Evolutionary conservation across 1,284 basidiomycete species (phyloP), one percentile per base, ranked within the genome.

Genomic region (Rhizoctonia solani): DNA sequence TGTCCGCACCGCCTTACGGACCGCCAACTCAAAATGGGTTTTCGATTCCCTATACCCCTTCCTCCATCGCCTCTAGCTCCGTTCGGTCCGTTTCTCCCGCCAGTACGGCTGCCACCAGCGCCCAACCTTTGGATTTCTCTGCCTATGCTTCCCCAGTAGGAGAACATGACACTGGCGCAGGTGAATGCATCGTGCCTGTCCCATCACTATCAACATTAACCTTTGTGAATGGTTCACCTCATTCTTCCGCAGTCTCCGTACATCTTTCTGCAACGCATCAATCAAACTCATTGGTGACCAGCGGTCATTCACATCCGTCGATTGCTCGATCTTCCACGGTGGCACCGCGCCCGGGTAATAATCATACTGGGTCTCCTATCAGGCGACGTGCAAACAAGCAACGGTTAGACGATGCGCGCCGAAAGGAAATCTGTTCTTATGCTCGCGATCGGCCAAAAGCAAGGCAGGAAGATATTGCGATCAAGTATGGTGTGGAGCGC

Each of bases 381-480:
- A 61, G 56, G 37, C 56, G 56, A 19, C 56, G 56, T 19, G 44
- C 56, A 21, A 44, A 44, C 46, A 61, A 61, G 30, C 56, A 61
- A 25, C 56, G 56, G 1, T 30, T 61, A 32, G 56, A 61, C 74
- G 89, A 89, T 73, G 78, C 82, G 46, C 88, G 92, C 74, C 85
- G 90, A 70, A 88, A 87, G 74, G 79, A 81, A n/a, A 93, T 95
- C 58, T 94, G 92, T 74, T 72, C 84, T 46, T 87, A 85, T 77
- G 83, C 86, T 72, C 76, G 81, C 55, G 77, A 85, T 2, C 79
- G 90, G 72, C 88, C 88, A 0, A 82, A 83, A 68, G 81, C 83
- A 21, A 82, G 87, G 67, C 92, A 94, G 75, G 90, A 93, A 74
- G 89, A 92, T 73, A 92, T 95, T 72, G 93, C 89, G 0, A 77